Evolutionary conservation across 2,329 filamentous ascomycete species (phyloP).

Genomic region (Pseudopyrenochaeta lycopersici): DNA sequence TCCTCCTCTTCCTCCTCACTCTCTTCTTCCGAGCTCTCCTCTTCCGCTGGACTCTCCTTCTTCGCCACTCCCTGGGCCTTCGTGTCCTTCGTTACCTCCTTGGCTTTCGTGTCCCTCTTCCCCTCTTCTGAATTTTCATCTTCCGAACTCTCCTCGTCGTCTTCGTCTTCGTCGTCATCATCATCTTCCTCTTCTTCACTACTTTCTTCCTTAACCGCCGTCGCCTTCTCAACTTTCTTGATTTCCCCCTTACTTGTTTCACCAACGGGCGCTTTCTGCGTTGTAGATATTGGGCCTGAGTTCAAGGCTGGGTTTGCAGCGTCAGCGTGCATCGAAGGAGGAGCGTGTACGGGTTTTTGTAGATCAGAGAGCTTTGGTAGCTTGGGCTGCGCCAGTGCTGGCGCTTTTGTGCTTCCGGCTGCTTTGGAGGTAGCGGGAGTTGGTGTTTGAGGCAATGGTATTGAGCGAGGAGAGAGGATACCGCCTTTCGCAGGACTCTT

Average conservation of each 20-base stretch:
- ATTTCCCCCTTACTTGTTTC: conserved; percentile 37
- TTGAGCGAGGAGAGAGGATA: conserved; percentile 34
- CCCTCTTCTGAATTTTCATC: conserved; percentile 11
- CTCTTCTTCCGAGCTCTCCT: conserved; percentile 2
- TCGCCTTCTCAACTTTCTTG: conserved; percentile 40
- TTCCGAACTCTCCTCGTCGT: conserved; percentile 8
- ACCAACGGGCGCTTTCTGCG: conserved; percentile 27
- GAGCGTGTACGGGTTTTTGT: conserved; percentile 31
- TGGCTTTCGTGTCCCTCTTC: conserved; percentile 5
- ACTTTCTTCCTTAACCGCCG: conserved; percentile 37
- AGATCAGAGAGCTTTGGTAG: conserved; percentile 25
- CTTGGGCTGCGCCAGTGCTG: not conserved
- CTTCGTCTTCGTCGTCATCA: conserved; percentile 6
- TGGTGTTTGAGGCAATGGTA: conserved; percentile 39
- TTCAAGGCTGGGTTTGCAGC: conserved; percentile 34
- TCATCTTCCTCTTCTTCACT: conserved; percentile 14
- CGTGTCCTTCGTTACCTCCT: not conserved
- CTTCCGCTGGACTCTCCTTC: conserved; percentile 2
- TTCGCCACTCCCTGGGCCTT: conserved; percentile 3
- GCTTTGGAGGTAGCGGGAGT: conserved; percentile 6
- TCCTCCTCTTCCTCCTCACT: conserved; percentile 10
- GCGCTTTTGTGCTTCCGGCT: not conserved
- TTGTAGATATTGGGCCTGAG: conserved; percentile 27
- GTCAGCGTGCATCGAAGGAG: conserved; percentile 34
- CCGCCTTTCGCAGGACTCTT: conserved; percentile 33